Evolutionary conservation across 1,139 yeast species (phyloP), one percentile per base, ranked within the genome.

Genomic region (Eremothecium gossypii): DNA sequence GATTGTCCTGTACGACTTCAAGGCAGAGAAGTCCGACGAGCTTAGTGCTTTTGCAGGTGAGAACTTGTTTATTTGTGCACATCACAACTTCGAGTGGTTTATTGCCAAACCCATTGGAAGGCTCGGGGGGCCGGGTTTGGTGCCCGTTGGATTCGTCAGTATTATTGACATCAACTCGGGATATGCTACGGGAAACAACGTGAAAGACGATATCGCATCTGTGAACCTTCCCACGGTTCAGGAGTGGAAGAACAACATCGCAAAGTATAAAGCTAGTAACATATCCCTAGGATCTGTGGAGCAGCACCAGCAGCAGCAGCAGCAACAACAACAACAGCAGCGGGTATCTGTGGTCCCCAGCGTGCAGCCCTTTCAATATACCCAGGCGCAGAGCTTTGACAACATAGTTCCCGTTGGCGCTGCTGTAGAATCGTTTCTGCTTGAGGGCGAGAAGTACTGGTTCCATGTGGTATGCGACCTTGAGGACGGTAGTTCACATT

Each of bases 71-170:
- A 78, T 91, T 12, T 91, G 96, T 64, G 98, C 98, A 2, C 96
- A 89, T 64, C 94, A 91, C 57, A 91, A 86, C 46, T 85, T 73
- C 52, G 98, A 91, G 64, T 91, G 98, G 98, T 89, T 87, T 57
- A 93, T 91, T 45, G 97, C 97, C 10, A 91, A 91, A 61, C 96
- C 96, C 7, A 84, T 91, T 41, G 94, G 93, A 48, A 71, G 96
- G 41, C 70, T 91, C 40, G 98, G 98, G 11, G 98, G 97, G 0
- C 97, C 97, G 0, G 98, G 98, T 1, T 70, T 91, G 44, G 94
- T 91, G 9, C 98, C 98, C 0, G 93, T 85, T 3, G 77, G 86
- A 26, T 91, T 84, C 58, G 94, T 91, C 28, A 84, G 85, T 57
- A 76, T 91, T 38, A 77, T 91, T 34, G 95, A 91, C 60, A 73